These are phyloP conservation scores for Leishmania gerbilli DNA, from an alignment of 208 protist species.

Conservation along the genomic window DNA sequence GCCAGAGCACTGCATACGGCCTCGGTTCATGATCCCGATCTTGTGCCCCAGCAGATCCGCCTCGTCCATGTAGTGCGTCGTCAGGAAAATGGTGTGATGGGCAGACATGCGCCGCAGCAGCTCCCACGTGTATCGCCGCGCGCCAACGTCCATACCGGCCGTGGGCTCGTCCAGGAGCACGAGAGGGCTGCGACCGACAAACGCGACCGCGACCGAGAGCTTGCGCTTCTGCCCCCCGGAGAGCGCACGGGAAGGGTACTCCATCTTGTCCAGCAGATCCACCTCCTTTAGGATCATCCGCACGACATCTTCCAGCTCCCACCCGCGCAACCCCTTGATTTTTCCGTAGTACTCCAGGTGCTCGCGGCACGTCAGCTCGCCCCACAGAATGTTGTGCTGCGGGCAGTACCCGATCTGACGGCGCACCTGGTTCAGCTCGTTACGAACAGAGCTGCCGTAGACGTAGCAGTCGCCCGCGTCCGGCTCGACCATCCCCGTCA, in stretches of 20 bases:
- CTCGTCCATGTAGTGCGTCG: constrained; percentile 98
- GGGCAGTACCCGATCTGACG: constrained; percentile 76
- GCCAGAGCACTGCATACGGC: constrained; percentile 54
- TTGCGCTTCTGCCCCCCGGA: constrained; percentile 91
- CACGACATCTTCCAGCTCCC: constrained; percentile 33
- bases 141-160: constrained; percentile 84
- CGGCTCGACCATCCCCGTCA: constrained; percentile 76
- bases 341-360: constrained; percentile 90
- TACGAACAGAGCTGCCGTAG: constrained; percentile 59
- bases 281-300: constrained; percentile 45
- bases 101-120: constrained; percentile 49
- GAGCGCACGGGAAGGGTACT: constrained; percentile 37
- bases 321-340: constrained; percentile 62
- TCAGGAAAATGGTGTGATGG: constrained; percentile 68
- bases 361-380: constrained; percentile 88
- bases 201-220: constrained; percentile 86
- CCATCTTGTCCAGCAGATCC: constrained; percentile 58
- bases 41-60: constrained; percentile 93
- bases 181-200: constrained; percentile 80
- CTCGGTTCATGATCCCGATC: constrained; percentile 92
- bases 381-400: constrained; percentile 63
- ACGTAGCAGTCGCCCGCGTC: constrained; percentile 71
- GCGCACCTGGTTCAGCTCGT: constrained; percentile 48
- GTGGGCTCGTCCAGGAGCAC: constrained; percentile 93
- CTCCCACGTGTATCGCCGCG: constrained; percentile 86